A percentile compares a stretch with the other conserved stretches of the same genome.
These are phyloP conservation scores for Adenanthera pavonina DNA, from an alignment of 306 rosid genomes.

Conservation along the genomic window DNA sequence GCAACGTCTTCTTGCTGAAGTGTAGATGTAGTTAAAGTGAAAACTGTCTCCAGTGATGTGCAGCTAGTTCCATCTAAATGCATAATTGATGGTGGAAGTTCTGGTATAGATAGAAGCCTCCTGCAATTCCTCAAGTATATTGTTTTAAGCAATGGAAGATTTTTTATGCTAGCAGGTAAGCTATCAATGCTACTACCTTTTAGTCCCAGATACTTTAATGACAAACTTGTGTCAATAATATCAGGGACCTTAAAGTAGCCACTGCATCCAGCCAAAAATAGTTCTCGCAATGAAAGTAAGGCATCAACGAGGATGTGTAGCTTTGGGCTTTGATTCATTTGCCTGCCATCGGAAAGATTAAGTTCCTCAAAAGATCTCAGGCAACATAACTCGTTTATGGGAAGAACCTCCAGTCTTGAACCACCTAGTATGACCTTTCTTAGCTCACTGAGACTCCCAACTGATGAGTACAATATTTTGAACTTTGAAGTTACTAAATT, in stretches of 20 bases:
- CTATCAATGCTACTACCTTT: not conserved
- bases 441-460: not conserved
- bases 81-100: not conserved
- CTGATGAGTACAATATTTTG: not conserved
- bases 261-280: not conserved
- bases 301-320: not conserved
- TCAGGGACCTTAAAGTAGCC: too few relatives aligned
- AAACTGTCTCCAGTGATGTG: not conserved
- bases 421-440: not conserved
- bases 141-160: not conserved
- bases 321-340: not conserved
- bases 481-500: not conserved
- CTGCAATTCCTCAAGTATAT: not conserved
- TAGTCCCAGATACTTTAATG: not conserved
- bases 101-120: not conserved
- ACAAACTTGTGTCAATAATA: not conserved
- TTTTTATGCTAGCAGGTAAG: slow-evolving; percentile 20
- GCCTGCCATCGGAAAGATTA: not conserved
- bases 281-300: not conserved
- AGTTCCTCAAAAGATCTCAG: not conserved
- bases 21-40: too few relatives aligned
- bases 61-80: not conserved
- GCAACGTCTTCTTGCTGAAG: not conserved
- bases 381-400: not conserved
- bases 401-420: not conserved